Evolutionary conservation across 768 basidiomycete species (phyloP).

Genomic region (Tricholoma furcatifolium): DNA sequence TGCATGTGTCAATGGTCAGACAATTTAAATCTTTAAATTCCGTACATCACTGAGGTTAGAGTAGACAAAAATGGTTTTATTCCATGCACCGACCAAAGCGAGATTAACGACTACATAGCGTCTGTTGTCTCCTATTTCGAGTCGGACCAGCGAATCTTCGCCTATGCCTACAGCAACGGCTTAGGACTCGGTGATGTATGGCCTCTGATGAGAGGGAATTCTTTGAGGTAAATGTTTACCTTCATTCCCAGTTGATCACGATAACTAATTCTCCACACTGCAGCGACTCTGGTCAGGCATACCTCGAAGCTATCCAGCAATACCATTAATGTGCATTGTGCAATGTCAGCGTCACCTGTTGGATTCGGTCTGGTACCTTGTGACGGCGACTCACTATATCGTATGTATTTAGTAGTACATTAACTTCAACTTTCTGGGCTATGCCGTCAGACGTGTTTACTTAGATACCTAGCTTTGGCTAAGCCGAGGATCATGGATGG

Average conservation of each 20-base stretch:
- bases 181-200: conserved; percentile 44
- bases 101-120: conserved; percentile 42
- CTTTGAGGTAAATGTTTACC: conserved; percentile 30
- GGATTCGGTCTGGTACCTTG: not conserved
- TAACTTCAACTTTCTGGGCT: no score
- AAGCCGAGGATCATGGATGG: no score
- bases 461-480: no score
- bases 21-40: not conserved
- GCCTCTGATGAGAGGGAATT: conserved; percentile 38
- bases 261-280: not conserved
- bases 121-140: conserved; percentile 39
- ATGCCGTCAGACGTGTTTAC: no score
- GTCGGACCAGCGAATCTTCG: conserved; percentile 32
- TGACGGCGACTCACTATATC: not conserved
- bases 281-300: conserved; percentile 41
- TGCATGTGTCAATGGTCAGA: conserved; percentile 44
- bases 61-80: conserved; percentile 36
- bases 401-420: not conserved
- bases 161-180: conserved; percentile 49
- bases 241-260: not conserved
- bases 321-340: conserved; percentile 31
- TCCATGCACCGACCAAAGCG: conserved; percentile 41
- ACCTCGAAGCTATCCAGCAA: conserved; percentile 38
- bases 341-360: not conserved
- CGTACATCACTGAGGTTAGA: not conserved